These are phyloP conservation scores for Mikania micrantha DNA, from an alignment of 129 eudicot genomes.

Conservation along the genomic window DNA sequence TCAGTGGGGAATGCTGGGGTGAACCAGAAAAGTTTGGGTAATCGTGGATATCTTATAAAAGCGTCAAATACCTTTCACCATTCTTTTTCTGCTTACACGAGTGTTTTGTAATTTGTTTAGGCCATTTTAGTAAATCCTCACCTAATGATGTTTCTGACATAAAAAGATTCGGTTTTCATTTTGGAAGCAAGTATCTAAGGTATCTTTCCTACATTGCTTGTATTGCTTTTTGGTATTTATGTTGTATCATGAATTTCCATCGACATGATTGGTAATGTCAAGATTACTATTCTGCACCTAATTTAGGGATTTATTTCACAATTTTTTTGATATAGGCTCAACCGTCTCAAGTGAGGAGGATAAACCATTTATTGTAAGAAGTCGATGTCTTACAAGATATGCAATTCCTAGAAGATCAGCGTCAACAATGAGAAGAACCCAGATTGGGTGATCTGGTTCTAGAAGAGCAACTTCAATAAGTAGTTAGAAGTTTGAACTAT, in stretches of 20 bases:
- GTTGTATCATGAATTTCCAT: background rate
- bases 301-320: constrained; percentile 54
- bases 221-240: background rate
- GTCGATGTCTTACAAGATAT: constrained; percentile 60
- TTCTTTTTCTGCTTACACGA: background rate
- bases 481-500: constrained; percentile 62
- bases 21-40: no score
- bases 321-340: constrained; percentile 39
- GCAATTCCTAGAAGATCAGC: constrained; percentile 87
- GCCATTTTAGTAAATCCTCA: constrained; percentile 51
- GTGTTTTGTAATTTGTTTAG: constrained; percentile 4
- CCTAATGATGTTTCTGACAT: constrained; percentile 43
- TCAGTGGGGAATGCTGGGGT: no score
- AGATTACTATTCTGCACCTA: constrained; percentile 12
- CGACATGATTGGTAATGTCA: background rate
- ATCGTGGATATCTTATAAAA: no score
- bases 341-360: constrained; percentile 68
- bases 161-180: constrained; percentile 53
- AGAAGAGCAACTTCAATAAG: constrained; percentile 81
- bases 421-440: constrained; percentile 93
- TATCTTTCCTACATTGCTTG: constrained; percentile 8
- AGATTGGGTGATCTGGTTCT: constrained; percentile 83
- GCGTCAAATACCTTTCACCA: no score
- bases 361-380: constrained; percentile 58
- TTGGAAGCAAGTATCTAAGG: constrained; percentile 64